Evolutionary conservation across 495 filamentous ascomycete genomes (phyloP).

Genomic region (Parathielavia appendiculata): DNA sequence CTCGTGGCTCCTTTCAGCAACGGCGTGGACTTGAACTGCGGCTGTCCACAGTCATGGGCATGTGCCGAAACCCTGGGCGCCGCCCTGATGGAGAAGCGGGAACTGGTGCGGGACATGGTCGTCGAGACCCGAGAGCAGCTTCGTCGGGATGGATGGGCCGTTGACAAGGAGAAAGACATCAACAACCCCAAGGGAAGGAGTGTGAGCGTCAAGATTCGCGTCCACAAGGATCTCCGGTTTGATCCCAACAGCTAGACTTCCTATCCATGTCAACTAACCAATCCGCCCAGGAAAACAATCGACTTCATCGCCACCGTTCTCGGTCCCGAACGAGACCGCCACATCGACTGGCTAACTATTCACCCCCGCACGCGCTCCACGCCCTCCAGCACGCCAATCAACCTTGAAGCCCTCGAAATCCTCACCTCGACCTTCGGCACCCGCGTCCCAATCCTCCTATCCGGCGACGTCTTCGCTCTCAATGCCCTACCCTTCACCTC

Average conservation of each 20-base stretch:
- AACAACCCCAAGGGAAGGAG: constrained; percentile 34
- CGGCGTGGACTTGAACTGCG: constrained; percentile 64
- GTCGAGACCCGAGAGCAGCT: constrained; percentile 44
- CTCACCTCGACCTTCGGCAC: constrained; percentile 43
- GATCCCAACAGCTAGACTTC: background rate
- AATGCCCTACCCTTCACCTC: constrained; percentile 42
- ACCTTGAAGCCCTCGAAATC: constrained; percentile 53
- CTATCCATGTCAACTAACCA: background rate
- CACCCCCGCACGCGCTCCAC: constrained; percentile 56
- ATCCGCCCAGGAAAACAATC: constrained; percentile 35
- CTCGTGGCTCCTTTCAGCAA: constrained; percentile 55
- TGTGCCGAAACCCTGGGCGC: constrained; percentile 58
- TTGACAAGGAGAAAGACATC: constrained; percentile 34
- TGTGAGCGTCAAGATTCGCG: constrained; percentile 62
- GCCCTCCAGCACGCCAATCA: constrained; percentile 51
- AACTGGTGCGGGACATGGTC: constrained; percentile 57
- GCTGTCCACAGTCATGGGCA: constrained; percentile 66
- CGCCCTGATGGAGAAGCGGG: constrained; percentile 55
- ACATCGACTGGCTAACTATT: constrained; percentile 59
- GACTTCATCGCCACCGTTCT: constrained; percentile 49
- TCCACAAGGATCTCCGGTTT: constrained; percentile 55
- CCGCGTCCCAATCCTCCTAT: constrained; percentile 53
- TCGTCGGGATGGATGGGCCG: constrained; percentile 40
- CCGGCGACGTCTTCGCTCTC: constrained; percentile 57
- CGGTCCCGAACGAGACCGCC: constrained; percentile 38